Base-by-base conservation (phyloP, 257 asterid species). In the Solanum neorickii region DNA sequence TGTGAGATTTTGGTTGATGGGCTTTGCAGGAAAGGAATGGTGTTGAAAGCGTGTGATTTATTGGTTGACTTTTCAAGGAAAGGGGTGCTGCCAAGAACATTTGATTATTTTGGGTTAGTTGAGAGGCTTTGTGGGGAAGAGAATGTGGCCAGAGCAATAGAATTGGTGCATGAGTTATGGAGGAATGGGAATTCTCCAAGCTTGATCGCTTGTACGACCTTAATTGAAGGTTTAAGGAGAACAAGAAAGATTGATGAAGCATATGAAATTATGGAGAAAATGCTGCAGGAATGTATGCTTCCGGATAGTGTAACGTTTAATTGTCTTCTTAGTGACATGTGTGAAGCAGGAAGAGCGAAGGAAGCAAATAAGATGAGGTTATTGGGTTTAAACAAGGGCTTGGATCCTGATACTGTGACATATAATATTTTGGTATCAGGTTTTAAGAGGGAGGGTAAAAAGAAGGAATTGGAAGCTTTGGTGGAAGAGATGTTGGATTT, bases 401-500 rank as follows among this genome's bases (percentile, higher is more conserved):
- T 94, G 93, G 89, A 82, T 69, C 88, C 90, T 46, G 99, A 95
- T 93, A 93, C 95, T 39, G 91, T 94, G 97, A 92, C 92, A 86
- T 96, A 91, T 83, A 94, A 93, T 89, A 92, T 97, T 87, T 92
- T 97, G 94, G 89, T 96, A 47, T 87, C 86, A 3, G 99, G 99
- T 20, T 94, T 70, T 89, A 85, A 87, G 3, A 91, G 85, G 89
- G 99, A 95, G 91, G 95, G 94, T 35, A 91, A 92, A 90, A 92
- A 91, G 91, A 91, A 92, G 89, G 99, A 97, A 85, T 97, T 98
- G 18, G 95, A 94, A 91, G 83, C 65, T 86, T 27, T 97, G 90
- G 94, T 97, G 88, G 91, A 93, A 86, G 99, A 95, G 92, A 97
- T 95, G 99, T 87, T 95, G 94, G 99, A 97, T 91, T 89, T 78